Base-by-base conservation (phyloP, 2,329 filamentous ascomycete species). In the Juglanconis oblonga region DNA sequence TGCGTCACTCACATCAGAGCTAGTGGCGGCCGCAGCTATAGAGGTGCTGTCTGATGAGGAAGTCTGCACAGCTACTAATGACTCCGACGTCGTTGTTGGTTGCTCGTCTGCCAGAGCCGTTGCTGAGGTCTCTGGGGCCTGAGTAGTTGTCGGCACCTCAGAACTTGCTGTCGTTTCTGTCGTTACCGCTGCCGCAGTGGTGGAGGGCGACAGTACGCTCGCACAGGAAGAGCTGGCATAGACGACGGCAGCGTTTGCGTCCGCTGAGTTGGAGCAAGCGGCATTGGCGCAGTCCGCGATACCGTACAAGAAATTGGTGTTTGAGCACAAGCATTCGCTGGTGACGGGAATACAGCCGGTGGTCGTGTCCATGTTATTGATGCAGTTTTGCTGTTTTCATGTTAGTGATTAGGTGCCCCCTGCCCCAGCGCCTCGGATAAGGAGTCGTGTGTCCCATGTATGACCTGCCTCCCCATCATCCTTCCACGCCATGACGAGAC, bases 291-390 rank as follows among this genome's bases (percentile, higher is more conserved):
- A 71, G 50, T 67, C 65, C 17, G 48, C 48, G 31, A 70, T 63
- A 24, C 51, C 59, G 13, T 57, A 57, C 17, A 50, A 40, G 40
- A 63, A 70, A 29, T 63, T 57, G 31, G 32, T 13, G 4, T 63
- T 64, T n/a, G 59, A 57, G 58, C 69, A 71, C 13, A 71, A 48
- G 55, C 69, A 71, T 47, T 56, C 48, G 14, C 57, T 53, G 7
- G 59, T 64, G 24, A 62, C 59, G 9, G 62, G 62, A 24, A 61
- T 56, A 36, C 59, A 62, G 14, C 55, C 55, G 29, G 57, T 38
- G 2, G 50, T 55, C n/a, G 45, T 59, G 42, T 53, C 32, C 50
- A 59, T 59, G 35, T 54, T 55, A 45, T 59, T 33, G 52, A 59
- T 59, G 31, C 57, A 59, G 40, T 35, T 32, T 59, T 59, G 36